Evolutionary conservation across 2,329 filamentous ascomycete species (phyloP), one percentile per base, ranked within the genome.

Genomic region (Acephala macrosclerotiorum): DNA sequence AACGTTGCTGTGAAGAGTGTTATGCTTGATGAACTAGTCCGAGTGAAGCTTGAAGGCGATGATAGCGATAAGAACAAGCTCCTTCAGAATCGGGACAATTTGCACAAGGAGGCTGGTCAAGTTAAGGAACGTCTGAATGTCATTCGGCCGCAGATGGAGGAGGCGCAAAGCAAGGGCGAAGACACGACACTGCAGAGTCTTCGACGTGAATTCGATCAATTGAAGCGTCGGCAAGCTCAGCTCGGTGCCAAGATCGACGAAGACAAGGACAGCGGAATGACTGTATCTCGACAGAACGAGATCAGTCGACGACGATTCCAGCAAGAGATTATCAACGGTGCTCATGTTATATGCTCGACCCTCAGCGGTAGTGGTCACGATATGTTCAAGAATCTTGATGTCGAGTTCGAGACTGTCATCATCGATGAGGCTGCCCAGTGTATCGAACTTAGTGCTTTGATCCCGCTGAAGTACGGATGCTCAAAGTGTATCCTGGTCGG

Each of bases 371-470:
- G 91, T 78, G 96, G 96, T 3, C 96, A 99, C 75, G 96, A 99
- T 71, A 97, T 98, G 89, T 97, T 99, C 81, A 93, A 95, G 79
- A 91, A 91, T 72, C 81, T 99, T 63, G 94, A 92, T 73, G 93
- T 99, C 60, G 96, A 99, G 78, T 99, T 99, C 72, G 96, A 99
- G 79, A 98, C 96, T 0, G 96, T 99, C 70, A 92, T 99, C 72
- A 97, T 99, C 69, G 96, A 99, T 74, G 96, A 99, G 80, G 96
- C 96, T 3, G 96, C 96, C 18, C 96, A 99, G 83, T 99, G 95
- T 78, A 96, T 99, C 67, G 96, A 99, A 80, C 86, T 99, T 75
- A 97, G 94, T 75, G 96, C 96, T 14, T 85, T 99, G 56, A 99
- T 99, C 71, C 96, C 96, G 1, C 86, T 99, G 64, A 99, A 99